phyloP scores from a whole-genome alignment of 2,329 filamentous ascomycete genomes.

The Didymella keratinophila region DNA sequence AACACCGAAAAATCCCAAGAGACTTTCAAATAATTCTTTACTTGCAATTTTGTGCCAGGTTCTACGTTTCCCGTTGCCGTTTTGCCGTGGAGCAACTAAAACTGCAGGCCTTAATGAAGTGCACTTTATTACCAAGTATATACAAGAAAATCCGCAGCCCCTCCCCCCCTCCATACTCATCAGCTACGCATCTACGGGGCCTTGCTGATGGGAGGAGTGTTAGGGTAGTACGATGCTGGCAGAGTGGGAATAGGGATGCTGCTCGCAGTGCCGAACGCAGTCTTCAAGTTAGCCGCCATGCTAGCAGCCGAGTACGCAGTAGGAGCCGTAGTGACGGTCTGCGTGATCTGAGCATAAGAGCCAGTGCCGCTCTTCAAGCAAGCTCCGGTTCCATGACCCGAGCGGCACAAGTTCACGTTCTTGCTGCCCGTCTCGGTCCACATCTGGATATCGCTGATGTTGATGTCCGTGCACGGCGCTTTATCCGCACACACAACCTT shows the following conservation, averaged over 20 bases:
- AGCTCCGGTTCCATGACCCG: slow-evolving; percentile 58
- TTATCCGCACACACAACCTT: slow-evolving; percentile 60
- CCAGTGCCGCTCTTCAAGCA: slow-evolving; percentile 53
- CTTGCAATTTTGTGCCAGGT: no score
- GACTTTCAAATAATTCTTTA: no score
- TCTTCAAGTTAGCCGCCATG: slow-evolving; percentile 47
- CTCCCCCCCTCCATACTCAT: no score
- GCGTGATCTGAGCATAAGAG: slow-evolving; percentile 46
- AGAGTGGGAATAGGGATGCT: slow-evolving; percentile 54
- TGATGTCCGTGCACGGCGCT: slow-evolving; percentile 62
- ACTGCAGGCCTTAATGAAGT: no score
- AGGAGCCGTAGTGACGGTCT: slow-evolving; percentile 48
- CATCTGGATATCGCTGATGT: slow-evolving; percentile 61
- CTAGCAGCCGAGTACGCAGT: slow-evolving; percentile 50
- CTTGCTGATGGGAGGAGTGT: slow-evolving; percentile 43
- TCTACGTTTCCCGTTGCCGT: no score
- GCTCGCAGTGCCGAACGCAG: slow-evolving; percentile 40
- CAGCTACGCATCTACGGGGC: no score
- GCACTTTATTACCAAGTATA: no score
- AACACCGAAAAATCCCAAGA: no score
- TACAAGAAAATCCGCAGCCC: no score
- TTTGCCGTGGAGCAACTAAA: no score
- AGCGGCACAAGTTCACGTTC: slow-evolving; percentile 57
- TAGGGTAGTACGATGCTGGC: slow-evolving; percentile 53
- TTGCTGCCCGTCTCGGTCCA: slow-evolving; percentile 59